Percentiles rank a stretch among this genome's conserved stretches.
Conservation (phyloP, 2,329 filamentous ascomycete species). For the Herpotrichia juniperi region DNA sequence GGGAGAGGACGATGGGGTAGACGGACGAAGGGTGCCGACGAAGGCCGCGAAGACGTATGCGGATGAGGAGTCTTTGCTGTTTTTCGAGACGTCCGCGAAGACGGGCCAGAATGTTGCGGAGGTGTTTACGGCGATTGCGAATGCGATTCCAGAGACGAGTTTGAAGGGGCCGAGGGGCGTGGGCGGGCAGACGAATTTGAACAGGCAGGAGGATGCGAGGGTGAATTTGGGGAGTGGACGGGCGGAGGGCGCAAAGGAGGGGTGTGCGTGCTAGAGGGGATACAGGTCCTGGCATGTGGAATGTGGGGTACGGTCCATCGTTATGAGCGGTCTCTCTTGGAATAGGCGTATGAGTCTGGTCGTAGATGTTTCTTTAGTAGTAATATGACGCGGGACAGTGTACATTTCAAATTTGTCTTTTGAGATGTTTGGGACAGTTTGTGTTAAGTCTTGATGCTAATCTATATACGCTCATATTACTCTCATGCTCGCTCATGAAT, state of each 20-base stretch:
- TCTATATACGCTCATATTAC: background rate
- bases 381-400: background rate
- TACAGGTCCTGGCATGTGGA: background rate
- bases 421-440: background rate
- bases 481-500: background rate
- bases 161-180: conserved; percentile 84
- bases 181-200: conserved; percentile 63
- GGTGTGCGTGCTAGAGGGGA: conserved; percentile 76
- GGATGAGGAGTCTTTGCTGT: conserved; percentile 90
- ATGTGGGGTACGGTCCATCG: background rate
- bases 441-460: background rate
- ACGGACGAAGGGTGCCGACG: conserved; percentile 87
- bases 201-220: conserved; percentile 67
- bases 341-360: conserved; percentile 6
- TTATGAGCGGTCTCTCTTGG: background rate
- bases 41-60: conserved; percentile 92
- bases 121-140: conserved; percentile 97
- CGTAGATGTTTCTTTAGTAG: conserved; percentile 6
- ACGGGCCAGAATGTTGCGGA: conserved; percentile 92
- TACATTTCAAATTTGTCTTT: background rate
- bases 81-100: conserved; percentile 99
- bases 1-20: conserved; percentile 68
- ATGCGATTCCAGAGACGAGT: conserved; percentile 95
- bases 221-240: conserved; percentile 81
- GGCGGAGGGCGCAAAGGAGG: conserved; percentile 79